phyloP scores from a whole-genome alignment of 2,329 filamentous ascomycete genomes.

The Xylariomycetidae sp. region DNA sequence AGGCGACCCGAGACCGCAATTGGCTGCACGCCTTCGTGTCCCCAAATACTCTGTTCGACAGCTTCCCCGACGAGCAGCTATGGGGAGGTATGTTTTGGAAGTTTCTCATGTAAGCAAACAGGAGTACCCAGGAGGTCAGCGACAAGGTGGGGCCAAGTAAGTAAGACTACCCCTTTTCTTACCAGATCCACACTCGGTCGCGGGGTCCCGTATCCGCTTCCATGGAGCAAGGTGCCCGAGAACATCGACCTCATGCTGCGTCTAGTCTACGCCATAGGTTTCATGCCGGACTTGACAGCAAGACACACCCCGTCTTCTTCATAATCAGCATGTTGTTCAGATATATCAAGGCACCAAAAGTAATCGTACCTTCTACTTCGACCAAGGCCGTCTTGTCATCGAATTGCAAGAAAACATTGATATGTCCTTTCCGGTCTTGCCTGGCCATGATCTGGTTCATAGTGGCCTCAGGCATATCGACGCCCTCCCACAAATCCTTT shows the following conservation, averaged over 20 bases:
- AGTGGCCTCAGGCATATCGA: too few relatives aligned
- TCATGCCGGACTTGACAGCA: slow-evolving; percentile 5
- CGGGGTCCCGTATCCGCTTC: slow-evolving; percentile 14
- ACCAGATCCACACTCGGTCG: slow-evolving; percentile 10
- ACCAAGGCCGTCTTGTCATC: too few relatives aligned
- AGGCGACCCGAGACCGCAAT: not conserved
- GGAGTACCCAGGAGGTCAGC: not conserved
- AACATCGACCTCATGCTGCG: slow-evolving; percentile 14
- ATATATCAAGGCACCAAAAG: too few relatives aligned
- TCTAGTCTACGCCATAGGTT: slow-evolving; percentile 9
- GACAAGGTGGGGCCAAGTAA: not conserved
- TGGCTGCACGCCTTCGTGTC: not conserved
- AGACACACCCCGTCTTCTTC: too few relatives aligned
- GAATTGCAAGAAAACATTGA: too few relatives aligned
- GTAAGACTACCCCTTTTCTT: not conserved
- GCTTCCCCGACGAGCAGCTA: not conserved
- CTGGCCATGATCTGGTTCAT: too few relatives aligned
- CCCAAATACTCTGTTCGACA: not conserved
- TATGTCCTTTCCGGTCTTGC: too few relatives aligned
- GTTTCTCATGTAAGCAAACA: not conserved
- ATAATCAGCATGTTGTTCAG: too few relatives aligned
- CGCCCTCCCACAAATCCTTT: too few relatives aligned
- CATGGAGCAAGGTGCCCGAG: slow-evolving; percentile 11
- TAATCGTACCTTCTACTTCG: too few relatives aligned
- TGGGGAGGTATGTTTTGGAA: not conserved